phyloP scores from a whole-genome alignment of 768 basidiomycete species.

The Strobilomyces confusus region DNA sequence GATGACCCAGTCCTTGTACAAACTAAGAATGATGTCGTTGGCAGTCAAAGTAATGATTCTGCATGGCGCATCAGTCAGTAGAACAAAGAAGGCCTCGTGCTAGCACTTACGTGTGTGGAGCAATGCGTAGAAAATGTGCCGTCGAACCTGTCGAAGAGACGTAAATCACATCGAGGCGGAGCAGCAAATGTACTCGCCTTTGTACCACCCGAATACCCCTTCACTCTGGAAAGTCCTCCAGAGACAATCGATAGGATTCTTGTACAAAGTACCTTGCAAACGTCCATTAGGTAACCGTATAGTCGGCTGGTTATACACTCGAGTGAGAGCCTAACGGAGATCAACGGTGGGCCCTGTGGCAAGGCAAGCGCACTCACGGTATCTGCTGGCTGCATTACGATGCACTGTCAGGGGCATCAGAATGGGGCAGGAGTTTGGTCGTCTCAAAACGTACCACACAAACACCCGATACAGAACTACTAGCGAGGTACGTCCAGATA shows the following conservation, averaged over 20 bases:
- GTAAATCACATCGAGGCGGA: neutral
- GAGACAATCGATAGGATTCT: conserved; percentile 90
- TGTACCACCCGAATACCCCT: conserved; percentile 93
- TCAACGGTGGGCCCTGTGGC: neutral
- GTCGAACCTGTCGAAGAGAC: conserved; percentile 60
- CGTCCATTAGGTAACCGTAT: conserved; percentile 64
- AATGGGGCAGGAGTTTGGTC: conserved; percentile 1
- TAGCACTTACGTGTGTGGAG: conserved; percentile 76
- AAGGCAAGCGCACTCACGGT: conserved; percentile 49
- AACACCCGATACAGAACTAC: conserved; percentile 83
- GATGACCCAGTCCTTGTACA: conserved; percentile 50
- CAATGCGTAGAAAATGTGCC: conserved; percentile 90
- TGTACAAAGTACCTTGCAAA: conserved; percentile 74
- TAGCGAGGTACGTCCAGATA: conserved; percentile 82
- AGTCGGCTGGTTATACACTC: conserved; percentile 96
- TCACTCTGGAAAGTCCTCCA: conserved; percentile 94
- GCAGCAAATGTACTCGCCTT: conserved; percentile 47
- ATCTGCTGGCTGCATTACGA: conserved; percentile 94
- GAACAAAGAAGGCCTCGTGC: neutral
- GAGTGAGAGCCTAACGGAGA: conserved; percentile 65
- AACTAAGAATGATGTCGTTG: conserved; percentile 71
- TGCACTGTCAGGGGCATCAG: conserved; percentile 44
- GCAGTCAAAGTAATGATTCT: conserved; percentile 90
- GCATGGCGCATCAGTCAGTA: conserved; percentile 4
- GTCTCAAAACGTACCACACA: conserved; percentile 69